Conservation (phyloP, 2,329 filamentous ascomycete genomes). For the Monosporascus ibericus region DNA sequence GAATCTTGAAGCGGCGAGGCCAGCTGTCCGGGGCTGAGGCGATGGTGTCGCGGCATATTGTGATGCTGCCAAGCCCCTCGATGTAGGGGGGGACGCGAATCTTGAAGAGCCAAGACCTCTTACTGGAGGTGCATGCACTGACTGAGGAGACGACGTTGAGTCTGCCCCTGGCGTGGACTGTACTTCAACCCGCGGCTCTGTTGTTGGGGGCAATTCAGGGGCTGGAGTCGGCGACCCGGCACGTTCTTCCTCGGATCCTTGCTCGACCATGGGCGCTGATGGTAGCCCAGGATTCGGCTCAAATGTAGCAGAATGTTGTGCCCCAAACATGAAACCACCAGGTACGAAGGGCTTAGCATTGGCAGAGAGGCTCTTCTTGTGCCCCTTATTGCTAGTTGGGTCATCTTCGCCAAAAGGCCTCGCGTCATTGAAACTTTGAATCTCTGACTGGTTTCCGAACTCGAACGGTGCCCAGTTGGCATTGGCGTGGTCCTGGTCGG, state of each 20-base stretch:
- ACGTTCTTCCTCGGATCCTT: constrained; percentile 23
- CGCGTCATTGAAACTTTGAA: constrained; percentile 46
- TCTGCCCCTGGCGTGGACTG: constrained; percentile 8
- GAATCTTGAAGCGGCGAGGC: constrained; percentile 39
- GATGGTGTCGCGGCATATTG: constrained; percentile 38
- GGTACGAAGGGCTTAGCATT: constrained; percentile 64
- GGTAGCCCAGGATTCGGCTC: constrained; percentile 21
- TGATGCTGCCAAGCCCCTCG: constrained; percentile 40
- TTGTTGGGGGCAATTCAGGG: constrained; percentile 17
- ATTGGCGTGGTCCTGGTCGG: constrained; percentile 41
- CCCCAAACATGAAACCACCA: constrained; percentile 26
- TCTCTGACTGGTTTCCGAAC: constrained; percentile 43
- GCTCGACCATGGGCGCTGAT: constrained; percentile 15
- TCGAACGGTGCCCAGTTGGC: constrained; percentile 56
- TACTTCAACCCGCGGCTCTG: constrained; percentile 6
- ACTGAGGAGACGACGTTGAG: constrained; percentile 14
- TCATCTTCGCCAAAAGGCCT: constrained; percentile 41
- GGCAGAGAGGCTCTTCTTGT: constrained; percentile 60
- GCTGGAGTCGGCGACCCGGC: constrained; percentile 28
- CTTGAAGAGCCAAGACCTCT: constrained; percentile 25
- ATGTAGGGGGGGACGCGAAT: constrained; percentile 26
- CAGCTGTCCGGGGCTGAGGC: constrained; percentile 35
- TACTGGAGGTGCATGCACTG: constrained; percentile 6
- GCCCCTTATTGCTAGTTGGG: constrained; percentile 32
- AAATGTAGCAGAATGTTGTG: constrained; percentile 22